Evolutionary conservation across 1,284 basidiomycete genomes (phyloP), one percentile per base, ranked within the genome.

Genomic region (Leccinum ponderosum): DNA sequence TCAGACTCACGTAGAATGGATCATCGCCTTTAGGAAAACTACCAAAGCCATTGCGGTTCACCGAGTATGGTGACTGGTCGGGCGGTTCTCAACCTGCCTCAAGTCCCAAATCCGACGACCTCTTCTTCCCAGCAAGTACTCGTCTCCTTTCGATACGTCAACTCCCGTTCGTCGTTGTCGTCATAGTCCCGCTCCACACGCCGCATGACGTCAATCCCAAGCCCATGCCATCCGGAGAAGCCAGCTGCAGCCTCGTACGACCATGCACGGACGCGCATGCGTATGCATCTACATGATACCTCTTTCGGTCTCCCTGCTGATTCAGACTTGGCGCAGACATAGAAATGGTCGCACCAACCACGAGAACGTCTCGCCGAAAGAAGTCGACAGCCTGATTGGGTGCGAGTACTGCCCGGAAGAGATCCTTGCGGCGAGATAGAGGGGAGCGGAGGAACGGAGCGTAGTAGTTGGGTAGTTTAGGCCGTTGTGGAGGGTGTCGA

Each of bases 401-500:
- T 2, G 66, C 53, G 22, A 70, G 62, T 0, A 73, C 55, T 31
- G 62, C 63, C n/a, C 70, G 58, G 22, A 74, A 74, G 50, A 66
- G 68, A 20, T 70, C 70, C 11, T 68, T 74, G 11, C 73, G 64
- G 22, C 52, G 64, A 12, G 72, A 72, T 1, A 15, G 15, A n/a
- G 15, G 37, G n/a, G 39, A 15, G 37, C 15, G 15, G 37, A 42
- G 39, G 37, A 39, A 4, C 37, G 37, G 8, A 8, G 37, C 37
- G 37, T 39, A 8, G 42, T 72, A 73, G 33, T 75, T 66, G 22
- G 73, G 73, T 12, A 72, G 73, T 11, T 74, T 75, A 50, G 73
- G 54, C 71, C 69, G 4, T 60, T 65, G 70, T 5, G 58, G 68
- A 1, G 14, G 35, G 42, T 63, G 61, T 52, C 65, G 59, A 53